Evolutionary conservation across 164 flowering plant genomes (phyloP).

Genomic region (Amborella trichopoda): DNA sequence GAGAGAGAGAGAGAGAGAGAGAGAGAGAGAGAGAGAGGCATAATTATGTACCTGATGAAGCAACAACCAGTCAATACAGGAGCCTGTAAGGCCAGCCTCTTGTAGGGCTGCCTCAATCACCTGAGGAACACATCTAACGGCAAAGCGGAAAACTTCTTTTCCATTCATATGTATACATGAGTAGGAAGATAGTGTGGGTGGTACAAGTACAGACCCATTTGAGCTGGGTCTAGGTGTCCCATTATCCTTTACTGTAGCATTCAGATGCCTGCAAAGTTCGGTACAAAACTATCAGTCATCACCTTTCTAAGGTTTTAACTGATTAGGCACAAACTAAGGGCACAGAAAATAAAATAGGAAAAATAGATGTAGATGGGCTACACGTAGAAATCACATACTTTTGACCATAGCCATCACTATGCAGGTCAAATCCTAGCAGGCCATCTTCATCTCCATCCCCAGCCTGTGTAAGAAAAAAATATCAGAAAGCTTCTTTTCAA

Average conservation of each 20-base stretch:
- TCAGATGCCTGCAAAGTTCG: slow-evolving; percentile 61
- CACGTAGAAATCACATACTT: slow-evolving; percentile 24
- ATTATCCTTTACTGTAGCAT: slow-evolving; percentile 35
- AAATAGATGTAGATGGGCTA: background rate
- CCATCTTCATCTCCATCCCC: slow-evolving; percentile 75
- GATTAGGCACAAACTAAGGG: background rate
- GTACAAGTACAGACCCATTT: slow-evolving; percentile 47
- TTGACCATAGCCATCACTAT: slow-evolving; percentile 85
- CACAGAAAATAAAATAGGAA: slow-evolving; percentile 1
- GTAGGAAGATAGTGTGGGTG: slow-evolving; percentile 43
- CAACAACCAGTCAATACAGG: slow-evolving; percentile 79
- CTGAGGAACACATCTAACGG: slow-evolving; percentile 73
- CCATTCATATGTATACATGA: slow-evolving; percentile 92
- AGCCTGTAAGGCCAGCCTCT: slow-evolving; percentile 51
- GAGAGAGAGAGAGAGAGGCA: too few species aligned
- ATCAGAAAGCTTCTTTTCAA: too few species aligned
- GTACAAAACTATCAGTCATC: too few species aligned
- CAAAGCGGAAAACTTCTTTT: slow-evolving; percentile 90
- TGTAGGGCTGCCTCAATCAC: slow-evolving; percentile 59
- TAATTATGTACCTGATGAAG: slow-evolving; percentile 79
- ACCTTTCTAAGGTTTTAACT: background rate
- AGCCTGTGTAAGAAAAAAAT: too few species aligned
- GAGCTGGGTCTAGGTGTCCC: slow-evolving; percentile 25
- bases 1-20: too few species aligned
- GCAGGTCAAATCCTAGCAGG: slow-evolving; percentile 69